These are phyloP conservation scores for Monosporascus sp. DNA, from an alignment of 2,329 filamentous ascomycete species.

Conservation along the genomic window DNA sequence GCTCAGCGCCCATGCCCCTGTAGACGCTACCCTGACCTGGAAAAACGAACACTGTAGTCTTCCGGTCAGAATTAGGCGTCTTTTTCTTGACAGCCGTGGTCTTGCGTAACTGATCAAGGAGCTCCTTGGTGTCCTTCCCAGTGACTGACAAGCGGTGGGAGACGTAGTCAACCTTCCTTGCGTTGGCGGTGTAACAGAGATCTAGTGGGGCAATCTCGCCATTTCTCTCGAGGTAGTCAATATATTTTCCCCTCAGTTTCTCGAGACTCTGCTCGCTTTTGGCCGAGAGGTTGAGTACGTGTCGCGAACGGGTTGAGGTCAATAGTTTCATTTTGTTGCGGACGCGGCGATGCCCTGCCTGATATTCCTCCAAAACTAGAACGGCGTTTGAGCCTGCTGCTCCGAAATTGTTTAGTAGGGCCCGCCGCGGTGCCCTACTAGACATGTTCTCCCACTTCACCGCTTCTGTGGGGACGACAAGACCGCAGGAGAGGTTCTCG, in stretches of 20 bases:
- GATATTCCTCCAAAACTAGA: conserved; percentile 18
- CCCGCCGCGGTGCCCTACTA: conserved; percentile 11
- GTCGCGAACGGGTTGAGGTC: neutral
- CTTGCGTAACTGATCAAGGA: neutral
- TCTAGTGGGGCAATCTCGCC: conserved; percentile 4
- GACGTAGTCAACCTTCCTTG: conserved; percentile 10
- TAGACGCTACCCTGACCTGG: conserved; percentile 29
- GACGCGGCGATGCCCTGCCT: neutral
- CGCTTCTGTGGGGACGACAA: conserved; percentile 1
- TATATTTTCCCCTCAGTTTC: conserved; percentile 1
- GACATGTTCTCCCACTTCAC: conserved; percentile 1
- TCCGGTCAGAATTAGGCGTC: neutral
- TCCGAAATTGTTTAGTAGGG: conserved; percentile 32
- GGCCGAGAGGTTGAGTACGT: conserved; percentile 13
- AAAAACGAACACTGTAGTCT: conserved; percentile 24
- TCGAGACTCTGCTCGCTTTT: conserved; percentile 8
- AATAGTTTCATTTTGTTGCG: neutral
- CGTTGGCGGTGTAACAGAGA: conserved; percentile 17
- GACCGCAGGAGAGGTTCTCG: neutral
- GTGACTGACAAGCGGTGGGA: conserved; percentile 9
- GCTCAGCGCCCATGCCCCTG: conserved; percentile 23
- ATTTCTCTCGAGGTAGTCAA: conserved; percentile 5
- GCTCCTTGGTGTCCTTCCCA: conserved; percentile 4
- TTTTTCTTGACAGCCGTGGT: neutral
- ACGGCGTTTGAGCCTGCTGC: conserved; percentile 22